Base-by-base conservation (phyloP, 495 filamentous ascomycete species). In the Aspergillus cristatus region DNA sequence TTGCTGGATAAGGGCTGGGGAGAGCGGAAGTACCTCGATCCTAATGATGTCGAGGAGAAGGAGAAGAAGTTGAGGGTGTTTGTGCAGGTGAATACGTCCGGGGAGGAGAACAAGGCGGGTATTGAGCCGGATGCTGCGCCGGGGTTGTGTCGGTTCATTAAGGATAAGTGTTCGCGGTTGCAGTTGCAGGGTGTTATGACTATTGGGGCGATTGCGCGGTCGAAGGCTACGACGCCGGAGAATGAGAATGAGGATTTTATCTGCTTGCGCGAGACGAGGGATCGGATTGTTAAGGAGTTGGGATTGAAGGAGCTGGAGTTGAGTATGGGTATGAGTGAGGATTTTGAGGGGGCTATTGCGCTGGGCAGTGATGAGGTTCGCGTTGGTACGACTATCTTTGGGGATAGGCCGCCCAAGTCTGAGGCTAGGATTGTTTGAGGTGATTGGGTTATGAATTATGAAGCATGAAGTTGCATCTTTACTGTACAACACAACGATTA, bases 371-470 rank as follows among this genome's bases (percentile, higher is more conserved):
- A 76, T 46, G 85, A 97, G 70, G 89, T 98, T n/a, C 70, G 91
- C n/a, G 77, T 98, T 14, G 91, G 91, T 3, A 96, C 82, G 45
- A 86, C 83, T 13, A 91, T 98, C 31, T 98, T 98, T 61, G 91
- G 91, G 22, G 65, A 78, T 50, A 65, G 91, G 54, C 82, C 82
- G 34, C 62, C 72, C 16, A 93, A 78, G 69, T 64, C 70, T 35
- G 79, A 89, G 51, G 82, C 82, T 2, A 78, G 34, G 40, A 47
- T 63, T 33, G 40, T 66, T 37, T 65, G 18, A 35, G 8, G 3
- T 24, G 25, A 16, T 33, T 25, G 26, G 10, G 20, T 47, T 37
- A 55, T 36, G 42, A 46, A 38, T 33, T 34, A 17, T 32, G 11
- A 12, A 24, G 20, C 28, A 30, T 30, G 6, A 26, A n/a, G n/a